Conservation (phyloP, 768 basidiomycete species). For the Suillus clintonianus region DNA sequence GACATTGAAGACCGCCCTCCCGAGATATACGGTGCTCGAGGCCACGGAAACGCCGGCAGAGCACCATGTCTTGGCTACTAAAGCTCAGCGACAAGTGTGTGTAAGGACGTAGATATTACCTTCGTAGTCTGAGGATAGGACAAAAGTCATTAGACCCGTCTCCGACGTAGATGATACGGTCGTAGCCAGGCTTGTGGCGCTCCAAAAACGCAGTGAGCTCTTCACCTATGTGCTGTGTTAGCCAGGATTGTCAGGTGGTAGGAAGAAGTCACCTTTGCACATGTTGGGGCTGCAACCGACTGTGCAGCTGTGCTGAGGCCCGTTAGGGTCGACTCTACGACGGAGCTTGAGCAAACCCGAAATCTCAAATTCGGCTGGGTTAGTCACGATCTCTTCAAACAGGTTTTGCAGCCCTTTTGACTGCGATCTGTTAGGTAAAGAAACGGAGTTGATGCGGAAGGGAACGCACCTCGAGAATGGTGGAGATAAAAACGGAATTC, state of each 20-base stretch:
- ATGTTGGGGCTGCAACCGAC: conserved; percentile 95
- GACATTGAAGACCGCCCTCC: conserved; percentile 77
- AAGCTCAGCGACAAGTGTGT: not conserved
- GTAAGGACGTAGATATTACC: conserved; percentile 41
- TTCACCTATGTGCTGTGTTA: conserved; percentile 57
- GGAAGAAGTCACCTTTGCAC: conserved; percentile 76
- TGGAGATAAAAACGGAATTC: conserved; percentile 88
- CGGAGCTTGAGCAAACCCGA: conserved; percentile 73
- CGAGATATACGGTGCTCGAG: conserved; percentile 75
- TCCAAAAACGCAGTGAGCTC: conserved; percentile 85
- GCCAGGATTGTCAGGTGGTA: not conserved
- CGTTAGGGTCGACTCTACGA: conserved; percentile 73
- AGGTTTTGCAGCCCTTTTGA: conserved; percentile 70
- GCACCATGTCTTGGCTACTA: conserved; percentile 75
- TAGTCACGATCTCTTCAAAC: conserved; percentile 88
- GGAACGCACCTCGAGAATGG: conserved; percentile 73
- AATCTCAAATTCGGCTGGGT: conserved; percentile 82
- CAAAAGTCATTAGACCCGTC: conserved; percentile 97
- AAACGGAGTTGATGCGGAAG: not conserved
- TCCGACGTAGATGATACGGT: conserved; percentile 87
- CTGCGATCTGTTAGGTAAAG: conserved; percentile 36
- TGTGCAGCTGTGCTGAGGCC: conserved; percentile 78
- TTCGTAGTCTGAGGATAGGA: conserved; percentile 78
- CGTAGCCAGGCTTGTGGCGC: conserved; percentile 59
- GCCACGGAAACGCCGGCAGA: conserved; percentile 79